Base-by-base conservation (phyloP, 257 asterid species). In the Catharanthus roseus region DNA sequence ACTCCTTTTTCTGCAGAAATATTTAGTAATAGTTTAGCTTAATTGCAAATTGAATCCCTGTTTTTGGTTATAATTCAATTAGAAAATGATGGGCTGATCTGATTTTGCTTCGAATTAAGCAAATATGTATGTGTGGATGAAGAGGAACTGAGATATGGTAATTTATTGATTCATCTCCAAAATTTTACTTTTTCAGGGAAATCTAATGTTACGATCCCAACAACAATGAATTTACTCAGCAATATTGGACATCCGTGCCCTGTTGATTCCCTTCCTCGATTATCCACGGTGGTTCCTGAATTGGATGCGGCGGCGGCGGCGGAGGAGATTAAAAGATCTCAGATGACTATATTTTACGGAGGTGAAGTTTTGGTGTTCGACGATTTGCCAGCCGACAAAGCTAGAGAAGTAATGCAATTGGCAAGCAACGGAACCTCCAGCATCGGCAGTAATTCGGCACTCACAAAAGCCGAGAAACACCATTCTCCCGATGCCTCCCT, bases 271-370 rank as follows among this genome's bases (percentile, higher is more conserved):
- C 65, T 39, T 63, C 55, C 39, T 66, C 45, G n/a, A 45, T 31
- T 28, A 33, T 61, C 69, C 34, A 11, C 68, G 18, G 55, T 39
- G 77, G 76, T 66, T 26, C 65, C 76, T 24, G 83, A 79, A 31
- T 74, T 82, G 24, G 85, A 77, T 10, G 72, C 77, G 36, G 64
- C 44, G 60, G 87, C 78, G 47, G 57, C 84, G 15, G 72, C 77
- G 36, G 64, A 38, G 60, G 87, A 79, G 47, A 53, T 83, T 12
- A 80, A 76, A 75, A 49, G 80, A 28, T 79, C 88, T 24, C 93
- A 82, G 26, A 58, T 91, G 89, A 91, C 97, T 11, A 87, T 91
- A 31, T 91, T 91, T 71, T 91, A 89, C 74, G 86, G 75, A 5
- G 95, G 90, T 38, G 72, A 70, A 74, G 88, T 91, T 29, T 66